Conservation (phyloP, 495 filamentous ascomycete genomes). For the Tuber calosporum region DNA sequence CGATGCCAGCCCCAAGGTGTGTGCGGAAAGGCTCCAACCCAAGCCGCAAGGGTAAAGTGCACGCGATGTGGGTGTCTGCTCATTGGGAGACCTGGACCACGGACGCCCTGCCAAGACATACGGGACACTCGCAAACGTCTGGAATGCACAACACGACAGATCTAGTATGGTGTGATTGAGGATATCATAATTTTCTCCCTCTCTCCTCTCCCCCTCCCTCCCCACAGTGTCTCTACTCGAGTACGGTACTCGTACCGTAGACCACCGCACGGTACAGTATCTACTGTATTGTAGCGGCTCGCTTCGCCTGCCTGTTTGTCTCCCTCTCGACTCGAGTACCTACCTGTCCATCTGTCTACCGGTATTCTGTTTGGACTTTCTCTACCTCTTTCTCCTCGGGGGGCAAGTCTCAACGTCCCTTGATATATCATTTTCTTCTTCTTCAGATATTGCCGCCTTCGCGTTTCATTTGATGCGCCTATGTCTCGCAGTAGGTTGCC, state of each 20-base stretch:
- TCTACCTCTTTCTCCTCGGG: neutral
- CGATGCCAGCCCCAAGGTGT: constrained; percentile 15
- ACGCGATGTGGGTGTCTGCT: constrained; percentile 32
- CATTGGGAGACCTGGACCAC: constrained; percentile 16
- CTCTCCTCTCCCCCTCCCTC: neutral
- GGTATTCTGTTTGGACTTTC: neutral
- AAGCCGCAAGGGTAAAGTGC: constrained; percentile 34
- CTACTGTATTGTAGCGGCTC: neutral
- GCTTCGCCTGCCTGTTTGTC: neutral
- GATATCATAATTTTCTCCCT: constrained; percentile 18
- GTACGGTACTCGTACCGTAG: too few species aligned
- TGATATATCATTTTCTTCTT: constrained; percentile 26
- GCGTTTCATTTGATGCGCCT: constrained; percentile 20
- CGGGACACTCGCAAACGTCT: constrained; percentile 22
- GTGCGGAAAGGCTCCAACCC: constrained; percentile 19
- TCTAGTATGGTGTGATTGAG: constrained; percentile 26
- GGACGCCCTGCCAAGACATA: constrained; percentile 35
- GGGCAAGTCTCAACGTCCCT: neutral
- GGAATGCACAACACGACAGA: constrained; percentile 32
- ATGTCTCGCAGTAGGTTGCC: constrained; percentile 33
- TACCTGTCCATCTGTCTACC: neutral
- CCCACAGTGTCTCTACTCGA: too few species aligned
- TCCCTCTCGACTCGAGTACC: neutral
- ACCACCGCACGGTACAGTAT: too few species aligned
- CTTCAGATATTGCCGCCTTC: constrained; percentile 25